These are phyloP conservation scores for Ophiostoma novo-ulmi DNA, from an alignment of 2,329 filamentous ascomycete genomes.

Conservation along the genomic window DNA sequence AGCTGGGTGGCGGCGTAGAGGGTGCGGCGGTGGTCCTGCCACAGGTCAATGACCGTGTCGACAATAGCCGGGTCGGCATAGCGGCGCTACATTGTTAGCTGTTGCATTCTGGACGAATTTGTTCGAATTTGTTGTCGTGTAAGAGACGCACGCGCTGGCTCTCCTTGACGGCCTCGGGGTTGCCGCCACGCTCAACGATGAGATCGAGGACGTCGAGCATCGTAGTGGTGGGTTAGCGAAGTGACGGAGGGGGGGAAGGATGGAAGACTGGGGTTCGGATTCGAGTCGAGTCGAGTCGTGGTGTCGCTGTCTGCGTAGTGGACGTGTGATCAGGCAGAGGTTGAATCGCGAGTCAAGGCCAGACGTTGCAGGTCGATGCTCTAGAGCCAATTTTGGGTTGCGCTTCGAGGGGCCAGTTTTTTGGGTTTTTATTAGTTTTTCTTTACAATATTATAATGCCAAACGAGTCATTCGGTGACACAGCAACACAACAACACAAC, in stretches of 20 bases:
- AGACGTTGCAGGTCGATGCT: conserved; percentile 6
- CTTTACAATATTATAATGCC: conserved; percentile 1
- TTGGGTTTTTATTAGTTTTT: not conserved
- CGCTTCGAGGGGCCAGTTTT: conserved; percentile 11
- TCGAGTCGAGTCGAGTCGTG: not conserved
- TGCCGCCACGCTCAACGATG: conserved; percentile 79
- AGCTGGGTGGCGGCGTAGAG: conserved; percentile 60
- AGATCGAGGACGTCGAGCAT: conserved; percentile 65
- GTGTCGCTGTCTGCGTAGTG: not conserved
- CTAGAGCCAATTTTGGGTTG: not conserved
- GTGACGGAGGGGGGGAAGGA: too few species aligned
- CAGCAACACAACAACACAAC: not conserved
- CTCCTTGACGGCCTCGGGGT: conserved; percentile 87
- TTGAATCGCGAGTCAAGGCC: not conserved
- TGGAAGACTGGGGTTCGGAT: not conserved
- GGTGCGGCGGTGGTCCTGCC: conserved; percentile 73
- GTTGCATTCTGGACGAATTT: not conserved
- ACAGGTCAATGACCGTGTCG: conserved; percentile 83
- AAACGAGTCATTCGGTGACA: conserved; percentile 2
- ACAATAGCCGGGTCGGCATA: conserved; percentile 76
- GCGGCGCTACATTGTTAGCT: conserved; percentile 47
- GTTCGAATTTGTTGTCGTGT: not conserved
- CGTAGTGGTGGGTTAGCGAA: conserved; percentile 3
- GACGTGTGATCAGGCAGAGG: not conserved
- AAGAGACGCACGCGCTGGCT: conserved; percentile 57